Percentiles rank a stretch among this genome's conserved stretches.
phyloP scores from a whole-genome alignment of 345 rosid species.

The Corymbia maculata region DNA sequence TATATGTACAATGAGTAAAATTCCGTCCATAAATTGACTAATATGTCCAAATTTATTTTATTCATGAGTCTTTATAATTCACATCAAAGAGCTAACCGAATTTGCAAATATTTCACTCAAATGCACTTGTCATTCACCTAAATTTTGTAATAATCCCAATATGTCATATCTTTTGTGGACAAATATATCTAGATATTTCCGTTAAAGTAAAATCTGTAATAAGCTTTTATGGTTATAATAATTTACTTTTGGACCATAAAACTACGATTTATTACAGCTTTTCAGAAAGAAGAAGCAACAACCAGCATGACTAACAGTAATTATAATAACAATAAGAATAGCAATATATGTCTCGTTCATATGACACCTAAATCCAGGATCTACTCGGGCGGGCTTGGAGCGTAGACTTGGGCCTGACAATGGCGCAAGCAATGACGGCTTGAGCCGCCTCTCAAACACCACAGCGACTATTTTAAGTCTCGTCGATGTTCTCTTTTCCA shows the following conservation, averaged over 20 bases:
- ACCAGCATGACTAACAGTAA: neutral
- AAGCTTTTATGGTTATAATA: neutral
- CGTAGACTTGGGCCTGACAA: neutral
- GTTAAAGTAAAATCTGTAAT: no score
- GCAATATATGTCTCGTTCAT: neutral
- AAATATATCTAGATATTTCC: neutral
- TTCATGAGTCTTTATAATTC: neutral
- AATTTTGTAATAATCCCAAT: neutral
- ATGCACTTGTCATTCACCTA: neutral
- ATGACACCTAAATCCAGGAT: neutral
- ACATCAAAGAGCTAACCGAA: neutral
- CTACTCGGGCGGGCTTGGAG: neutral
- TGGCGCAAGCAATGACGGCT: neutral
- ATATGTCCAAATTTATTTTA: neutral
- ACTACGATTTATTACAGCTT: neutral
- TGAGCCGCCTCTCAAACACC: no score
- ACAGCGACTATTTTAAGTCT: neutral
- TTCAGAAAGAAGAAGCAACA: neutral
- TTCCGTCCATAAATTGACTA: neutral
- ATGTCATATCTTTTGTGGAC: neutral
- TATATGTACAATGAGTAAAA: neutral
- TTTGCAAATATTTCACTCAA: neutral
- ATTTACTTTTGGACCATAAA: neutral
- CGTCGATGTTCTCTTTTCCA: no score
- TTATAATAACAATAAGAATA: no score